Base-by-base conservation (phyloP, 345 rosid species). In the Eutrema yunnanense region DNA sequence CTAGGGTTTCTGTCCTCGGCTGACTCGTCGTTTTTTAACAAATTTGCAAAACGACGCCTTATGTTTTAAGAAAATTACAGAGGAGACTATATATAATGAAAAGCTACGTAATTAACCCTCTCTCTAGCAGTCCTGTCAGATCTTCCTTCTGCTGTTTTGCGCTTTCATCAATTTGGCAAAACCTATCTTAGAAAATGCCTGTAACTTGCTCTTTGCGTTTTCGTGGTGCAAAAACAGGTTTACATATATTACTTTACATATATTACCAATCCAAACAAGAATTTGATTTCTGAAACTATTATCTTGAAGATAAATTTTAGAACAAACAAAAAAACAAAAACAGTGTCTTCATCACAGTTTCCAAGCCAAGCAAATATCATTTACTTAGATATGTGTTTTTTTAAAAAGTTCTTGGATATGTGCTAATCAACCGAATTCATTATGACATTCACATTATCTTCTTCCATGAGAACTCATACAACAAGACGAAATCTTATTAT, bases 1-100 rank as follows among this genome's bases (percentile, higher is more conserved):
- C 70, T 78, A 73, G 75, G 78, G 81, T 63, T 78, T 73, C 75
- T 56, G 40, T 57, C 37, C 49, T 71, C 12, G 60, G 50, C 81
- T 72, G 74, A 78, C 78, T 78, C 81, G 81, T 67, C 22, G 1
- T 34, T 43, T 22, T 64, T 44, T 55, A 30, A 19, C 36, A 9
- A 4, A 63, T 70, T 77, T 71, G 3, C 56, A 51, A 58, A 55
- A 14, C 0, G 29, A 65, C 73, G 71, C 7, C 76, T 65, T 55
- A 2, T 51, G 65, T 6, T 42, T 65, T 33, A 14, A 6, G 11
- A 2, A 8, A 11, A 55, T 51, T 50, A 44, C 32, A 58, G 0
- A 58, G 0, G 0, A 26, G 60, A 2, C 46, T 2, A 63, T 4
- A 12, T 14, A 43, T 26, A 50, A 50, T 41, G 1, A 3, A 65